Percentiles rank a stretch among this genome's conserved stretches.
phyloP scores from a whole-genome alignment of 306 rosid species.

The Vigna reflexopilosa region DNA sequence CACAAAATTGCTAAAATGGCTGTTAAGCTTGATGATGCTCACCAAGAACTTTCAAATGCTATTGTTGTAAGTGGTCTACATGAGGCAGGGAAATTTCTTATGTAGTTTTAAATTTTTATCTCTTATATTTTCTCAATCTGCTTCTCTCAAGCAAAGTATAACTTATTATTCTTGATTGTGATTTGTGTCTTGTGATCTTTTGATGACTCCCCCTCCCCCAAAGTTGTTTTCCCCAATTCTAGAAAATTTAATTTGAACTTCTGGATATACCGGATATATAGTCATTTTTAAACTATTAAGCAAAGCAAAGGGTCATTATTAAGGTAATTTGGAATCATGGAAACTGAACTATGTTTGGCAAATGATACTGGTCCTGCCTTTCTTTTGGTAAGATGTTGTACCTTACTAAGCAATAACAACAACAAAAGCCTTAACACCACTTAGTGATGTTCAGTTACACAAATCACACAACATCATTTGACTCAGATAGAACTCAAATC shows the following conservation, averaged over 20 bases:
- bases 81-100: not conserved
- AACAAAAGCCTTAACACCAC: too few species aligned
- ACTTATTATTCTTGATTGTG: conserved; percentile 20
- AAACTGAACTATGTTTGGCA: conserved; percentile 16
- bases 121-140: conserved; percentile 18
- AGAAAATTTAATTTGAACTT: conserved; percentile 2
- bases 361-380: too few species aligned
- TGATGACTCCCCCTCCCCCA: not conserved
- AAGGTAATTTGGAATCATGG: conserved; percentile 8
- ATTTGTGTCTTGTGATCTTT: not conserved
- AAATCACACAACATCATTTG: too few species aligned
- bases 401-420: too few species aligned
- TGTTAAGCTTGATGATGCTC: conserved; percentile 94
- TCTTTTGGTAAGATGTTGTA: too few species aligned
- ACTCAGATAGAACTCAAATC: too few species aligned
- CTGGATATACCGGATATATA: not conserved
- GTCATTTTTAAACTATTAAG: not conserved
- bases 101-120: not conserved
- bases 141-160: conserved; percentile 15
- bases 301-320: not conserved
- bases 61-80: conserved; percentile 69
- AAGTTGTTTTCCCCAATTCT: not conserved
- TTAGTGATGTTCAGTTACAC: too few species aligned
- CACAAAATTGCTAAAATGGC: conserved; percentile 98
- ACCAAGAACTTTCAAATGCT: conserved; percentile 94